Evolutionary conservation across 345 rosid genomes (phyloP).

Genomic region (Schrenkiella parvula): DNA sequence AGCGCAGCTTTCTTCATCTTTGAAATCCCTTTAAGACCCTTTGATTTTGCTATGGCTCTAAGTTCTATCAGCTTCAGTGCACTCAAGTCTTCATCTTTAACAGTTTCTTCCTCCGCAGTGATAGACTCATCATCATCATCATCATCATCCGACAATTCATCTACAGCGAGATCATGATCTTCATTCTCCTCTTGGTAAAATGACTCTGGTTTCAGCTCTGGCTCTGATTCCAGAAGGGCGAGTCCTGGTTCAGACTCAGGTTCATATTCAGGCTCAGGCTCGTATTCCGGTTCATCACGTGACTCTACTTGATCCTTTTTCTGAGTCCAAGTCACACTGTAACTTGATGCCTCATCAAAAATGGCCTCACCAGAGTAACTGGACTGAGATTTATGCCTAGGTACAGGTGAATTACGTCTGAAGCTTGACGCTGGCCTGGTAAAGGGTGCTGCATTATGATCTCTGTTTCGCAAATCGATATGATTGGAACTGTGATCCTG

Average conservation of each 20-base stretch:
- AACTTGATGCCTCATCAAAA: conserved; percentile 29
- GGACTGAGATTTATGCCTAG: conserved; percentile 48
- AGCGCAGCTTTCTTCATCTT: conserved; percentile 76
- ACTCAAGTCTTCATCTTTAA: conserved; percentile 41
- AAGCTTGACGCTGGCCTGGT: conserved; percentile 71
- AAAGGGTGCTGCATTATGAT: conserved; percentile 36
- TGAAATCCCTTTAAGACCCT: conserved; percentile 67
- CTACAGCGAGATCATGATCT: conserved; percentile 15
- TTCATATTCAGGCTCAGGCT: conserved; percentile 25
- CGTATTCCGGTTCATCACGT: conserved; percentile 33
- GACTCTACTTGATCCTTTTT: conserved; percentile 29
- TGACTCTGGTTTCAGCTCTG: conserved; percentile 25
- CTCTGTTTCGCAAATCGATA: conserved; percentile 15
- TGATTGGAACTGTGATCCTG: conserved; percentile 37
- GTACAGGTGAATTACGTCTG: conserved; percentile 61
- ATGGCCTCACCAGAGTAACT: conserved; percentile 41
- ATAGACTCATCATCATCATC: conserved; percentile 21
- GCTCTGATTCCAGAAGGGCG: conserved; percentile 23
- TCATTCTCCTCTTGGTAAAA: conserved; percentile 21
- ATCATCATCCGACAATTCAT: conserved; percentile 27
- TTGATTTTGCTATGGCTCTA: conserved; percentile 66
- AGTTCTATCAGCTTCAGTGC: conserved; percentile 59
- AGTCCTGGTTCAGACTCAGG: conserved; percentile 26
- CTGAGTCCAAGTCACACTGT: conserved; percentile 35
- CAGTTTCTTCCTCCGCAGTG: conserved; percentile 31